phyloP scores from a whole-genome alignment of 495 filamentous ascomycete species.

The Penicillium fimorum region DNA sequence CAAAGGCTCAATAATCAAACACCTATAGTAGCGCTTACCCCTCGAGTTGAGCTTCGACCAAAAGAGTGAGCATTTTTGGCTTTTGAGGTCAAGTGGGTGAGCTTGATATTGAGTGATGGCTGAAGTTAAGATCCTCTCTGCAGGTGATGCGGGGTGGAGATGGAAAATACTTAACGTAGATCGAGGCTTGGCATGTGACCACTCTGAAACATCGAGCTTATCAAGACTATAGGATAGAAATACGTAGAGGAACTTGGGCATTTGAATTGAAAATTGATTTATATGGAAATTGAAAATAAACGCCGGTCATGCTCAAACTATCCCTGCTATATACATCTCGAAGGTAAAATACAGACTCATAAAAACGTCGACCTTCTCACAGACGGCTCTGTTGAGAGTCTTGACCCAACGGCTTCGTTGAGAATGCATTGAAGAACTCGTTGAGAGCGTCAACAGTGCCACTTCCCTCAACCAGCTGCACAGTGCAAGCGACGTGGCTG shows the following conservation, averaged over 20 bases:
- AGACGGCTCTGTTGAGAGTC: slow-evolving; percentile 42
- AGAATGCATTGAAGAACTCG: slow-evolving; percentile 73
- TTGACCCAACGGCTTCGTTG: slow-evolving; percentile 43
- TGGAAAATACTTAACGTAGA: slow-evolving; percentile 21
- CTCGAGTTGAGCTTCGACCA: slow-evolving; percentile 73
- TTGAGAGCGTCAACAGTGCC: slow-evolving; percentile 81
- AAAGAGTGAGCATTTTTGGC: slow-evolving; percentile 69
- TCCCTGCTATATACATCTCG: slow-evolving; percentile 26
- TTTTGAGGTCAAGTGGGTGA: slow-evolving; percentile 5
- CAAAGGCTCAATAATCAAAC: not conserved
- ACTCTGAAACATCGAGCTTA: not conserved
- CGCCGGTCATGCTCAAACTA: slow-evolving; percentile 37
- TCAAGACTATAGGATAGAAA: not conserved
- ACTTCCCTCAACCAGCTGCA: slow-evolving; percentile 67
- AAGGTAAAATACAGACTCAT: slow-evolving; percentile 25
- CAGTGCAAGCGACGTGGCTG: slow-evolving; percentile 78
- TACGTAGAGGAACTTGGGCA: not conserved
- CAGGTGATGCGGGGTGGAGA: slow-evolving; percentile 31
- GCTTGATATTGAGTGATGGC: slow-evolving; percentile 1
- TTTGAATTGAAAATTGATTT: slow-evolving; percentile 11
- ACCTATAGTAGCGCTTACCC: slow-evolving; percentile 50
- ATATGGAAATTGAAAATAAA: slow-evolving; percentile 22
- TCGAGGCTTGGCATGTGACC: slow-evolving; percentile 30
- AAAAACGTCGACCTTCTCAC: slow-evolving; percentile 20
- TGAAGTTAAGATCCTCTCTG: slow-evolving; percentile 11